These are phyloP conservation scores for Sequoia sempervirens DNA, from an alignment of 75 land plant species.

Conservation along the genomic window DNA sequence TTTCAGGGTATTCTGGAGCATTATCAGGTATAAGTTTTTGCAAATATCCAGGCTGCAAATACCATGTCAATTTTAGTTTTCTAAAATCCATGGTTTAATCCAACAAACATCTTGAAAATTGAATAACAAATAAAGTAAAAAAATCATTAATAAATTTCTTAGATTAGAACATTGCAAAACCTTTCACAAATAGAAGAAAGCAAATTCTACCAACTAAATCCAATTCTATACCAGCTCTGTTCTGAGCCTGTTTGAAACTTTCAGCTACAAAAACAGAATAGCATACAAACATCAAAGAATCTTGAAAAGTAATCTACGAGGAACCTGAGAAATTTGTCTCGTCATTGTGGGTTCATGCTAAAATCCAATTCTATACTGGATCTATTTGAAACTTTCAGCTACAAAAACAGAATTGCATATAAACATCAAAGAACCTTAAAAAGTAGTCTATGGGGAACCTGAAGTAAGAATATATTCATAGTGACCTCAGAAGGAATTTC, in stretches of 20 bases:
- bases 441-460: too few species aligned
- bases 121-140: neutral
- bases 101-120: neutral
- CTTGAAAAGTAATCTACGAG: neutral
- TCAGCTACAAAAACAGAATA: neutral
- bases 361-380: too few species aligned
- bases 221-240: neutral
- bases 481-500: too few species aligned
- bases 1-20: conserved; percentile 69
- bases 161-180: neutral
- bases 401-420: too few species aligned
- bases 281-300: neutral
- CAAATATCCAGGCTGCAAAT: conserved; percentile 70
- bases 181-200: neutral
- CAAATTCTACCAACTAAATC: neutral
- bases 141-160: neutral
- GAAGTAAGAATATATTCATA: neutral
- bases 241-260: neutral
- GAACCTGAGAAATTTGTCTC: neutral
- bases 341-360: too few species aligned
- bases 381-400: too few species aligned
- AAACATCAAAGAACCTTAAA: too few species aligned
- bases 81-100: neutral
- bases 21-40: conserved; percentile 55
- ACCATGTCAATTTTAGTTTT: neutral